Evolutionary conservation across 2,329 filamentous ascomycete species (phyloP).

Genomic region (Aspergillus sp.): DNA sequence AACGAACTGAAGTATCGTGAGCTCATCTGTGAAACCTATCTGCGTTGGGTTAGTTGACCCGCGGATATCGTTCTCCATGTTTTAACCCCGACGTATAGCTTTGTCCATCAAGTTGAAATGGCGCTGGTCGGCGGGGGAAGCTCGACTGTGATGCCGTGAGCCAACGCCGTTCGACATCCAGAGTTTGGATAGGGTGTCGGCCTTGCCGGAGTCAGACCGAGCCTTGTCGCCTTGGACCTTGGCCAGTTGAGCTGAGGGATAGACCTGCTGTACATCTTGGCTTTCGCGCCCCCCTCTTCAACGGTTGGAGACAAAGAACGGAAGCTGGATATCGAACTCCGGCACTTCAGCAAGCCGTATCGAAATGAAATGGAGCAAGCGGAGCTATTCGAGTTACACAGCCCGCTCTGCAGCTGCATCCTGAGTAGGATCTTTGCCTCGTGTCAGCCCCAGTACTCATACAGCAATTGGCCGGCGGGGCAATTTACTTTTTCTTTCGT

Average conservation of each 20-base stretch:
- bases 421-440: background rate
- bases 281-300: background rate
- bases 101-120: background rate
- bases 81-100: background rate
- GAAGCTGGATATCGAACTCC: background rate
- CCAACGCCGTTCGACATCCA: background rate
- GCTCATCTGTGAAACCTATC: background rate
- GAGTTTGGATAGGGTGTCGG: background rate
- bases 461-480: background rate
- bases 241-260: background rate
- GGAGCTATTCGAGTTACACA: background rate
- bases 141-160: background rate
- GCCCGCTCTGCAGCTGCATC: background rate
- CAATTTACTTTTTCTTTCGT: background rate
- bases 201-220: background rate
- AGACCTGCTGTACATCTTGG: background rate
- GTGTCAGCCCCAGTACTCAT: background rate
- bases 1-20: background rate
- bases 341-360: background rate
- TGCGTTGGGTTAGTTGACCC: background rate
- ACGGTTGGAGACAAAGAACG: background rate
- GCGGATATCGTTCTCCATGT: background rate
- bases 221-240: background rate
- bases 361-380: background rate
- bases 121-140: background rate